A percentile compares a stretch with the other conserved stretches of the same genome.
Conservation (phyloP, 345 rosid species). For the Capsella bursapastoris region DNA sequence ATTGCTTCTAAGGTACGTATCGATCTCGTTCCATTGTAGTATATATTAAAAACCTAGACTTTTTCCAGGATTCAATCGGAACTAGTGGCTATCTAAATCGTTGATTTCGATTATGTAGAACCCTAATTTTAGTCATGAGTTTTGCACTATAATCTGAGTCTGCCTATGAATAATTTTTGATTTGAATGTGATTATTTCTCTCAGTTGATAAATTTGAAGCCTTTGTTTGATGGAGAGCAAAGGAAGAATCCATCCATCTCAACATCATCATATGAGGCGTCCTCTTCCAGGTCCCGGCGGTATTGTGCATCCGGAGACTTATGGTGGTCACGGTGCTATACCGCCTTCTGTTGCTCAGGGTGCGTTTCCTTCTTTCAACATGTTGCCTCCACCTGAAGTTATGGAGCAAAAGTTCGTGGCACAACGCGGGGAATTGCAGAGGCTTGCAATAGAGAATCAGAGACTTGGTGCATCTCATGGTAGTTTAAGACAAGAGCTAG, state of each 20-base stretch:
- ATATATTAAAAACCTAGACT: neutral
- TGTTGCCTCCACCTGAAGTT: constrained; percentile 81
- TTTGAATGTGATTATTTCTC: neutral
- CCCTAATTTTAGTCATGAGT: constrained; percentile 15
- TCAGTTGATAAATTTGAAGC: constrained; percentile 30
- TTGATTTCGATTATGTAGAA: neutral
- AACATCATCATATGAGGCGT: constrained; percentile 62
- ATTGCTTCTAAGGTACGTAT: neutral
- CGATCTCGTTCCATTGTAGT: neutral
- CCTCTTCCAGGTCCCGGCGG: constrained; percentile 64
- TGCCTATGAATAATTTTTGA: neutral
- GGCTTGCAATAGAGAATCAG: constrained; percentile 88
- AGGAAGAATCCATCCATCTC: constrained; percentile 77
- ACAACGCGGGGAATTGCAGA: constrained; percentile 87
- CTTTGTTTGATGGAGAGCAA: constrained; percentile 70
- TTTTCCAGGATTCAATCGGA: neutral
- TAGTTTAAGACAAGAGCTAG: constrained; percentile 79
- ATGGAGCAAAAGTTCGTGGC: constrained; percentile 88
- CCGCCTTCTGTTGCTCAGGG: constrained; percentile 58
- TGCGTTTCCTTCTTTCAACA: constrained; percentile 62
- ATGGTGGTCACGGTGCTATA: constrained; percentile 54
- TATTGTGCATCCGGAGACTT: constrained; percentile 61
- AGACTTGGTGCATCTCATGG: constrained; percentile 85
- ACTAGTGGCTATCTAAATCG: neutral
- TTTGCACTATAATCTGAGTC: neutral